Evolutionary conservation across 192 early-diverging fungal species (phyloP).

Genomic region (Bifiguratus adelaidae): DNA sequence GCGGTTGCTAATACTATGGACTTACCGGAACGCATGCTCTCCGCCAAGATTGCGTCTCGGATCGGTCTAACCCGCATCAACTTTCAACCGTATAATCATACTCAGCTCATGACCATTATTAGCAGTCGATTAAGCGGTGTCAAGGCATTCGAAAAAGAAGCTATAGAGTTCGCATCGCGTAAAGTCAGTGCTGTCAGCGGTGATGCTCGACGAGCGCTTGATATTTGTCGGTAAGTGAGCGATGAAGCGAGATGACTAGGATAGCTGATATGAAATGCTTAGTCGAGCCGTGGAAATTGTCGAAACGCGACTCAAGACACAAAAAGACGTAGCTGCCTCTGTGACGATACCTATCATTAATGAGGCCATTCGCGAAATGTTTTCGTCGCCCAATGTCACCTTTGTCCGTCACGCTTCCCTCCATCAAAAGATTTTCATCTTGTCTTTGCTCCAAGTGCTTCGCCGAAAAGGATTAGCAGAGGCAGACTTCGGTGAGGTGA

Average conservation of each 20-base stretch:
- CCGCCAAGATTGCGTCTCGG: conserved; percentile 83
- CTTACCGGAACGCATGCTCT: conserved; percentile 83
- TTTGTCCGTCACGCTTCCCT: conserved; percentile 61
- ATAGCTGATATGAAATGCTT: background rate
- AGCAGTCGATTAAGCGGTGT: conserved; percentile 67
- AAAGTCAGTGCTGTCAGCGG: conserved; percentile 95
- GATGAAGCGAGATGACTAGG: background rate
- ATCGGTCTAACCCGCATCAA: conserved; percentile 86
- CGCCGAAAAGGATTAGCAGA: conserved; percentile 61
- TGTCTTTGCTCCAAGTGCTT: conserved; percentile 50
- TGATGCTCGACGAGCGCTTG: conserved; percentile 89
- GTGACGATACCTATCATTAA: conserved; percentile 65
- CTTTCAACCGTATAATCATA: conserved; percentile 85
- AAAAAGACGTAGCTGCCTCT: conserved; percentile 2
- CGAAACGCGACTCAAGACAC: conserved; percentile 27
- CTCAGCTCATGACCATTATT: conserved; percentile 81
- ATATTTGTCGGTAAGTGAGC: conserved; percentile 70
- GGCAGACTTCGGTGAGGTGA: conserved; percentile 62
- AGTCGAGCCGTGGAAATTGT: conserved; percentile 65
- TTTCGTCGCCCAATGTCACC: conserved; percentile 59
- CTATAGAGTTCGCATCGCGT: conserved; percentile 87
- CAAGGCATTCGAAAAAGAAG: conserved; percentile 63
- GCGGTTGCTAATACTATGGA: conserved; percentile 99
- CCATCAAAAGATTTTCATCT: conserved; percentile 83
- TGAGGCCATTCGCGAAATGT: conserved; percentile 81